Base-by-base conservation (phyloP, 2,329 filamentous ascomycete species). In the Colletotrichum salicis region DNA sequence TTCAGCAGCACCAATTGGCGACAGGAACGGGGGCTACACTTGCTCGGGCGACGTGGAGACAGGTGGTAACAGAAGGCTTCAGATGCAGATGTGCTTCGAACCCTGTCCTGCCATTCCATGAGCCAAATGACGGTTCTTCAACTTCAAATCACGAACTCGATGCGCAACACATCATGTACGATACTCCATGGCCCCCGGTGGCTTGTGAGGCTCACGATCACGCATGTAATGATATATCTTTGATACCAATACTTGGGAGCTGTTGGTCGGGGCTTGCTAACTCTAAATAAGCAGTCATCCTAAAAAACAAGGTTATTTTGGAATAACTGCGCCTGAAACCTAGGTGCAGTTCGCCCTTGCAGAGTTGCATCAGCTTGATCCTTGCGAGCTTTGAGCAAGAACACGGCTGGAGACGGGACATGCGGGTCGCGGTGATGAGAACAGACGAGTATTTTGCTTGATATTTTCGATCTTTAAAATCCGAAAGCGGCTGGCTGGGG, bases 261-360 rank as follows among this genome's bases (percentile, higher is more conserved):
- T 22, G 35, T 27, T 57, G 51, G 56, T 52, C 31, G 37, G 37
- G 56, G 51, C 37, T 60, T 33, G 52, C 37, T 37, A 67, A 67
- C 57, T 62, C 52, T 33, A 71, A 71, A 67, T 45, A 67, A 71
- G 64, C 64, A 67, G 64, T 52, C 24, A 19, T 48, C 56, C 31
- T 59, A n/a, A 33, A 57, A 71, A 63, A 63, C 64, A 69, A 69
- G 64, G 69, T 64, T 63, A 64, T 59, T 64, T 63, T 69, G 22
- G 15, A n/a, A 29, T 8, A 37, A 41, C 13, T 61, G 24, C 51
- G 19, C 33, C 57, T 71, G 64, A 69, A 69, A 71, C 65, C 24
- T 35, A 55, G 58, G 27, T 71, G 58, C 31, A 55, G 64, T 59
- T 51, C 22, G 27, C 27, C 59, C 31, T 59, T 48, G 37, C 52